A percentile compares a stretch with the other conserved stretches of the same genome.
phyloP scores from a whole-genome alignment of 1,139 yeast species.

The Sugiyamaella japonica region DNA sequence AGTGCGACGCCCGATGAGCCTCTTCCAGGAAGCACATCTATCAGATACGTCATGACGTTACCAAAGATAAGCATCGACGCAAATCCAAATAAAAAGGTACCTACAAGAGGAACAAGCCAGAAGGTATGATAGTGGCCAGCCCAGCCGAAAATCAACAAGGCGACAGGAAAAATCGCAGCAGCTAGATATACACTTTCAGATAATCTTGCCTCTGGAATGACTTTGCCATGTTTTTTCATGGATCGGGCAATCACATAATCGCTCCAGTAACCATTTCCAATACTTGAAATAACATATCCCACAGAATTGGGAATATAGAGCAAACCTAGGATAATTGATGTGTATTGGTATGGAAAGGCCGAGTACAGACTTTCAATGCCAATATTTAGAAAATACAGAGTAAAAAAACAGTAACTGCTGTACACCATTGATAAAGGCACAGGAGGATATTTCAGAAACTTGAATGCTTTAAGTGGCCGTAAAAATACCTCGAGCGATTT shows the following conservation, averaged over 20 bases:
- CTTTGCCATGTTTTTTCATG: slow-evolving; percentile 60
- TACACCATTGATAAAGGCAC: slow-evolving; percentile 63
- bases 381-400: slow-evolving; percentile 72
- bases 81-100: slow-evolving; percentile 78
- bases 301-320: slow-evolving; percentile 82
- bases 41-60: slow-evolving; percentile 74
- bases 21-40: slow-evolving; percentile 81
- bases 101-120: slow-evolving; percentile 76
- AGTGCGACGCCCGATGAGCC: slow-evolving; percentile 90
- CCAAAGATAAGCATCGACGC: slow-evolving; percentile 86
- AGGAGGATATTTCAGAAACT: slow-evolving; percentile 58
- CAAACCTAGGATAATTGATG: slow-evolving; percentile 65
- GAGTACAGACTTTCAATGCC: slow-evolving; percentile 66
- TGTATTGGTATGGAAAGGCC: slow-evolving; percentile 66
- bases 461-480: slow-evolving; percentile 40
- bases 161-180: slow-evolving; percentile 58
- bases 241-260: slow-evolving; percentile 60
- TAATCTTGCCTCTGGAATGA: slow-evolving; percentile 74
- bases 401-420: slow-evolving; percentile 68
- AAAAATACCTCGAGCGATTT: slow-evolving; percentile 27
- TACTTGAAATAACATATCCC: slow-evolving; percentile 69
- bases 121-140: slow-evolving; percentile 61
- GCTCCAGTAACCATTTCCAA: slow-evolving; percentile 78
- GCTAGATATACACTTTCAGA: slow-evolving; percentile 74
- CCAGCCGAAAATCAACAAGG: slow-evolving; percentile 82